Conservation (phyloP, 148 eudicot genomes). For the Hydrangea macrophylla region DNA sequence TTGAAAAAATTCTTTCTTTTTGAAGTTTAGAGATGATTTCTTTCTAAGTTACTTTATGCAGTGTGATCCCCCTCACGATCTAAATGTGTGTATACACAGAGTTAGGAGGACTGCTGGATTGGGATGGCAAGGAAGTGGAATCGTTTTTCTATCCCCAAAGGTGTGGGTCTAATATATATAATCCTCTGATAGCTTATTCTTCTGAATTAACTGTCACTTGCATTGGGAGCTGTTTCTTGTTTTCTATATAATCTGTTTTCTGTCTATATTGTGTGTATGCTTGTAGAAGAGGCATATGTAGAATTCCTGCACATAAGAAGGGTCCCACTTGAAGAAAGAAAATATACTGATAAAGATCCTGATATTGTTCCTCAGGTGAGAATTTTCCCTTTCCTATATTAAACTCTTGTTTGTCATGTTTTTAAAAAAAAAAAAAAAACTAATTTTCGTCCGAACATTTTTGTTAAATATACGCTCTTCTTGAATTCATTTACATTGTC, state of each 20-base stretch:
- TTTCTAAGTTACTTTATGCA: conserved; percentile 36
- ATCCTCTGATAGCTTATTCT: neutral
- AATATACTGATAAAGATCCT: conserved; percentile 43
- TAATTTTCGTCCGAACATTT: no score
- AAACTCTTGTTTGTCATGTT: neutral
- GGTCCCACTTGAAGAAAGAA: conserved; percentile 63
- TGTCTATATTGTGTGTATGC: neutral
- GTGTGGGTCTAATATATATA: conserved; percentile 25
- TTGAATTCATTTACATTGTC: neutral
- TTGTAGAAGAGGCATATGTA: conserved; percentile 79
- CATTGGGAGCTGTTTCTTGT: neutral
- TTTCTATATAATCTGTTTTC: conserved; percentile 7
- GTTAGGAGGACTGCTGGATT: conserved; percentile 93
- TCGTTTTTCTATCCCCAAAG: conserved; percentile 83
- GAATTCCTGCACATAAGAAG: conserved; percentile 66
- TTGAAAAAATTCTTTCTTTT: neutral
- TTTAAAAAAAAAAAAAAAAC: no score
- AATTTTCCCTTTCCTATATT: neutral
- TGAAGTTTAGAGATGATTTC: conserved; percentile 6
- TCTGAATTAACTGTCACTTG: neutral
- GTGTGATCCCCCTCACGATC: conserved; percentile 98
- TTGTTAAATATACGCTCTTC: neutral
- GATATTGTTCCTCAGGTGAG: conserved; percentile 72
- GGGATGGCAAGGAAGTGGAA: conserved; percentile 79
- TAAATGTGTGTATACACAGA: conserved; percentile 84